Evolutionary conservation across 2,329 filamentous ascomycete species (phyloP).

Genomic region (Phaeosphaeria sp.): DNA sequence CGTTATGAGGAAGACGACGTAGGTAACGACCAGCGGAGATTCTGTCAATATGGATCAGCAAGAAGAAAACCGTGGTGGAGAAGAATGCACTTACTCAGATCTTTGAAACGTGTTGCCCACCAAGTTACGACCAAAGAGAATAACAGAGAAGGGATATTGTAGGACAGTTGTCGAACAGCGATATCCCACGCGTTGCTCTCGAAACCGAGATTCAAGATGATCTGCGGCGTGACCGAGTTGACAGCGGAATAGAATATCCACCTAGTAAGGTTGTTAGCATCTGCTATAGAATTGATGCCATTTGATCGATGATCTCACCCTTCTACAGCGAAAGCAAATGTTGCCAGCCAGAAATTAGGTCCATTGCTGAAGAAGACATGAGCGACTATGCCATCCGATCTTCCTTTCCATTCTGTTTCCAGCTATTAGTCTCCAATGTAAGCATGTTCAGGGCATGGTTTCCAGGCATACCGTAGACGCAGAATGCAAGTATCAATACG

Average conservation of each 20-base stretch:
- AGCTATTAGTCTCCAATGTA: neutral
- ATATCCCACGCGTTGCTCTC: constrained; percentile 38
- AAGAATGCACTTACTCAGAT: constrained; percentile 24
- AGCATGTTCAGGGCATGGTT: neutral
- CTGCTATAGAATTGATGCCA: neutral
- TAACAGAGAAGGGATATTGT: constrained; percentile 30
- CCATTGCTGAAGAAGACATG: constrained; percentile 63
- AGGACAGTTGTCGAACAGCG: constrained; percentile 34
- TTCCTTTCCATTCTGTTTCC: constrained; percentile 57
- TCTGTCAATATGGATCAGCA: neutral
- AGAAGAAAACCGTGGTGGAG: constrained; percentile 14
- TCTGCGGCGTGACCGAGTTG: constrained; percentile 38
- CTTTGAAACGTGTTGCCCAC: constrained; percentile 35
- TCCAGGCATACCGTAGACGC: constrained; percentile 18
- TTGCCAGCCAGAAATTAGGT: constrained; percentile 62
- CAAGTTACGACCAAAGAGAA: constrained; percentile 31
- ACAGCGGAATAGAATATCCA: constrained; percentile 55
- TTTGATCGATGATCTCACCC: constrained; percentile 45
- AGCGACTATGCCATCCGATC: constrained; percentile 61
- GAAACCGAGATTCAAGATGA: constrained; percentile 38
- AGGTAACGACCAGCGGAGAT: neutral
- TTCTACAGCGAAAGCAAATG: constrained; percentile 64
- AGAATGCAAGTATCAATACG: constrained; percentile 30
- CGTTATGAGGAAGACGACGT: neutral
- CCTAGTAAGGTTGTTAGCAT: neutral